Evolutionary conservation across 768 basidiomycete species (phyloP).

Genomic region (Collybia sp.): DNA sequence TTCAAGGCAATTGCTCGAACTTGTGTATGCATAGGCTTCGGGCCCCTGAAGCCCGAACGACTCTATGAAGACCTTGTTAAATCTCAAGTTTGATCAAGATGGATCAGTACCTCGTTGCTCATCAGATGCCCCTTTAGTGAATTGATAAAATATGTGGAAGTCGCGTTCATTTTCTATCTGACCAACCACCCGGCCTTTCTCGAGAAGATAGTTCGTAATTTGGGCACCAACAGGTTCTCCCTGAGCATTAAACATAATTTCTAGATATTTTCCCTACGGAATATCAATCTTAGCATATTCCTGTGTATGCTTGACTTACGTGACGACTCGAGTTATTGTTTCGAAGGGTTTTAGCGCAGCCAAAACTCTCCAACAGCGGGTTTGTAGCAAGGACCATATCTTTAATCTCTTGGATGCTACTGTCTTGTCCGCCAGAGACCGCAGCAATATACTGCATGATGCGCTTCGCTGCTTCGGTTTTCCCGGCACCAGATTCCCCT

Average conservation of each 20-base stretch:
- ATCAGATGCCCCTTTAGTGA: conserved; percentile 90
- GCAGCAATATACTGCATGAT: conserved; percentile 99
- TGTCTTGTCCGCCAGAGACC: conserved; percentile 84
- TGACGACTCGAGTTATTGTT: conserved; percentile 99
- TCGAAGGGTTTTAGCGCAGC: conserved; percentile 96
- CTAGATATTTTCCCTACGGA: conserved; percentile 91
- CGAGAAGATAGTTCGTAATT: conserved; percentile 96
- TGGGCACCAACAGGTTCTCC: conserved; percentile 97
- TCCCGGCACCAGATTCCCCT: conserved; percentile 97
- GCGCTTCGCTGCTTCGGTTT: conserved; percentile 98
- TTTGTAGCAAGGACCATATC: conserved; percentile 99
- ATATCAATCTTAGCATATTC: conserved; percentile 8
- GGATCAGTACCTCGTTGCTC: conserved; percentile 73
- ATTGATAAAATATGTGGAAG: conserved; percentile 99
- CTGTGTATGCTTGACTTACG: conserved; percentile 46
- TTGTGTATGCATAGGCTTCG: conserved; percentile 92
- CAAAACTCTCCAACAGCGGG: conserved; percentile 95
- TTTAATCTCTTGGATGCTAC: conserved; percentile 95
- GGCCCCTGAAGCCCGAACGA: conserved; percentile 94
- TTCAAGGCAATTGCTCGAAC: conserved; percentile 85
- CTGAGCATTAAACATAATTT: conserved; percentile 95
- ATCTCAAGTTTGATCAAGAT: not conserved
- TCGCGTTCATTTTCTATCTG: conserved; percentile 96
- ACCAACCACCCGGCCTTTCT: conserved; percentile 95
- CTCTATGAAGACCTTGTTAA: conserved; percentile 45